Conservation (phyloP, 108 stramenopile genomes). For the Fistulifera pelliculosa region DNA sequence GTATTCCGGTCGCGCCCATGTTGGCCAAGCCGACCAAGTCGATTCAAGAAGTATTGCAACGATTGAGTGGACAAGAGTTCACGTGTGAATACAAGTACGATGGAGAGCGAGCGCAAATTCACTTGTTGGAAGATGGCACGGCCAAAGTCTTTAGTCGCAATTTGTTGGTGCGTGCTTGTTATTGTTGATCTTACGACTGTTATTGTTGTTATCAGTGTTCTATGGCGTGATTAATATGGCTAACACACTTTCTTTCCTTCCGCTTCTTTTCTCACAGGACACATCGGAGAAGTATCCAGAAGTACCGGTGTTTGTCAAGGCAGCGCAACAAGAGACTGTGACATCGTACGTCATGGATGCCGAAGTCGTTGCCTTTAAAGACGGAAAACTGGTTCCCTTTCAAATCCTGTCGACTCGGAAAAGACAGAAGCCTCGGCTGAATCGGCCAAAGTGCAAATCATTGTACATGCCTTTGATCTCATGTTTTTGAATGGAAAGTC, state of each 20-base stretch:
- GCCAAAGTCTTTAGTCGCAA: constrained; percentile 91
- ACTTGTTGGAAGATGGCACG: constrained; percentile 76
- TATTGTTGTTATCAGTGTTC: no score
- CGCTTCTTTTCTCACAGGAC: constrained; percentile 35
- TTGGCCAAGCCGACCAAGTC: constrained; percentile 97
- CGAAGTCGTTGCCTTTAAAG: constrained; percentile 95
- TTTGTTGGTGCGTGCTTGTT: constrained; percentile 14
- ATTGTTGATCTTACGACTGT: no score
- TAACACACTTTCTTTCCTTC: constrained; percentile 5
- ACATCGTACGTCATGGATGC: constrained; percentile 93
- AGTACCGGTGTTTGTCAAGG: constrained; percentile 80
- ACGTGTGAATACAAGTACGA: constrained; percentile 99
- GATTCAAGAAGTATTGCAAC: constrained; percentile 90
- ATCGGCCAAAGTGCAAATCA: constrained; percentile 91
- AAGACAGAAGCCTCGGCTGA: constrained; percentile 74
- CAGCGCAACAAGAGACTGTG: constrained; percentile 42
- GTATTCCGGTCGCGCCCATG: constrained; percentile 98
- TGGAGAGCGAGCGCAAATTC: constrained; percentile 97
- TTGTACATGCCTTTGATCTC: constrained; percentile 98
- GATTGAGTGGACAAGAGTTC: constrained; percentile 82
- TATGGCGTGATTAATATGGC: no score
- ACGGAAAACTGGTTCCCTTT: constrained; percentile 73
- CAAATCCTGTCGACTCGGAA: constrained; percentile 81
- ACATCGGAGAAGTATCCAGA: constrained; percentile 96
- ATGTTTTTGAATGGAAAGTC: constrained; percentile 96